Conservation (phyloP, 495 filamentous ascomycete genomes). For the Aspergillus sclerotiicarbonarius region DNA sequence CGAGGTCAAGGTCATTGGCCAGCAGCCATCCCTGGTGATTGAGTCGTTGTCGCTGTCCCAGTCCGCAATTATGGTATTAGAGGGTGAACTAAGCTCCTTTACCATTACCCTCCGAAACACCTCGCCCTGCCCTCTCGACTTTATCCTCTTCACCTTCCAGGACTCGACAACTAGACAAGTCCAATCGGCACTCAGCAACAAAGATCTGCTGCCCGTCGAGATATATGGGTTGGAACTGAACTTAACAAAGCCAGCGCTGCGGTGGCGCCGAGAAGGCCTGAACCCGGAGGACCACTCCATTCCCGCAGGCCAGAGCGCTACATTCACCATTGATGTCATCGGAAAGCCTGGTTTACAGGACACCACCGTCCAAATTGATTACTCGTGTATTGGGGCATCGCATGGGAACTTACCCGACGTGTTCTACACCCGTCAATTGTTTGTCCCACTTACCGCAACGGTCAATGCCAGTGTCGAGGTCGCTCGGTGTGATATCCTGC, state of each 20-base stretch:
- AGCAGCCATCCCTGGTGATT: slow-evolving; percentile 73
- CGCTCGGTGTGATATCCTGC: slow-evolving; percentile 72
- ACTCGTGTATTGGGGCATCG: slow-evolving; percentile 65
- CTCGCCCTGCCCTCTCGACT: slow-evolving; percentile 74
- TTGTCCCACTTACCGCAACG: slow-evolving; percentile 78
- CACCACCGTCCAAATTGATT: slow-evolving; percentile 79
- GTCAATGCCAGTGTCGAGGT: slow-evolving; percentile 89
- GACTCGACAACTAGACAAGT: slow-evolving; percentile 80
- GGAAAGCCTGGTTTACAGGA: slow-evolving; percentile 84
- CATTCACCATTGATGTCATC: slow-evolving; percentile 78
- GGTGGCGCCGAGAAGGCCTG: slow-evolving; percentile 54
- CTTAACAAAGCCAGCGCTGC: slow-evolving; percentile 70
- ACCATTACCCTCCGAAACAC: slow-evolving; percentile 77
- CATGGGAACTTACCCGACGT: slow-evolving; percentile 61
- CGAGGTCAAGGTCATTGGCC: slow-evolving; percentile 66
- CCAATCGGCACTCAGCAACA: slow-evolving; percentile 69
- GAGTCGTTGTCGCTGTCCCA: slow-evolving; percentile 77
- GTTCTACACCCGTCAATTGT: slow-evolving; percentile 83
- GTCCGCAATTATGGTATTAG: slow-evolving; percentile 85
- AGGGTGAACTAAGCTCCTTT: slow-evolving; percentile 78
- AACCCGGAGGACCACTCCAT: slow-evolving; percentile 55
- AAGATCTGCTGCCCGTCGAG: slow-evolving; percentile 71
- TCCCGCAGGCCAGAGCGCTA: slow-evolving; percentile 63
- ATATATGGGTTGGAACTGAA: slow-evolving; percentile 83
- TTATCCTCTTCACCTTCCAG: slow-evolving; percentile 82